phyloP scores from a whole-genome alignment of 768 basidiomycete species.

The Antrodiella citrinella region DNA sequence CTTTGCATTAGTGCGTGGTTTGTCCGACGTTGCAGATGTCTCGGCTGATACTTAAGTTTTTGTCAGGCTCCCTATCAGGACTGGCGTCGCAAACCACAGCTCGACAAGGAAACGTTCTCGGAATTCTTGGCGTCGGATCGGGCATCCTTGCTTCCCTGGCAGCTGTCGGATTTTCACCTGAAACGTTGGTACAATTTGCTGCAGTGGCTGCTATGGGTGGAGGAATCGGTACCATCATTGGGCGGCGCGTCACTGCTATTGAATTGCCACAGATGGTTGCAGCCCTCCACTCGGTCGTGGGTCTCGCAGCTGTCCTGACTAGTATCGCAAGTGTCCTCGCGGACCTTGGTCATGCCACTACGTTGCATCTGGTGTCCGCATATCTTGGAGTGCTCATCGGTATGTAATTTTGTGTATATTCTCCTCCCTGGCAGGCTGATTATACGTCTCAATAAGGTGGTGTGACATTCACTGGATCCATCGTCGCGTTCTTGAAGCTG shows the following conservation, averaged over 20 bases:
- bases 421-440: background rate
- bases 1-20: constrained; percentile 63
- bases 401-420: constrained; percentile 17
- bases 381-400: constrained; percentile 84
- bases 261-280: constrained; percentile 82
- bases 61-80: constrained; percentile 67
- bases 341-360: constrained; percentile 59
- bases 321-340: constrained; percentile 76
- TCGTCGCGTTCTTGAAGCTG: constrained; percentile 84
- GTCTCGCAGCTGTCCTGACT: constrained; percentile 83
- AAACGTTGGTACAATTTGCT: constrained; percentile 70
- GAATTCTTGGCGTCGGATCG: constrained; percentile 76
- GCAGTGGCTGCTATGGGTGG: constrained; percentile 72
- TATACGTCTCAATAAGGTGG: too few species aligned
- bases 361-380: constrained; percentile 73
- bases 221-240: constrained; percentile 60
- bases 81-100: constrained; percentile 75
- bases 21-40: background rate
- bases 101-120: constrained; percentile 82
- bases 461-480: constrained; percentile 83
- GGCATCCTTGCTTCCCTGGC: constrained; percentile 75
- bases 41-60: background rate
- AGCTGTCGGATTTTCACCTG: constrained; percentile 76
- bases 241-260: constrained; percentile 77
- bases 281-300: constrained; percentile 82